phyloP scores from a whole-genome alignment of 208 protist species.

The Leishmania aethiopica region DNA sequence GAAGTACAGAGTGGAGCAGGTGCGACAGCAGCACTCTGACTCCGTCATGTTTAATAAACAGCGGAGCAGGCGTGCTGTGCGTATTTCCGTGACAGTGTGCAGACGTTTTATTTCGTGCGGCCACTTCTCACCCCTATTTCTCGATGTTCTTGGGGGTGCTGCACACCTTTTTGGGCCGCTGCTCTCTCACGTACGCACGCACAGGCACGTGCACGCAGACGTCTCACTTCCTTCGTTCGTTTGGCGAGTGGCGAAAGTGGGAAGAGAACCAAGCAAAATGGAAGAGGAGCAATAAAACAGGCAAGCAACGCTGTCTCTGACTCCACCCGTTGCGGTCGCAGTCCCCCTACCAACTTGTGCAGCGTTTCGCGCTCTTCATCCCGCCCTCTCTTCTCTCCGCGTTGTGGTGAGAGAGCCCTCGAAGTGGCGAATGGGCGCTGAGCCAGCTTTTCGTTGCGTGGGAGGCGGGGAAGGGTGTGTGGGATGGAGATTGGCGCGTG shows the following conservation, averaged over 20 bases:
- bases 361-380: not conserved
- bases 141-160: not conserved
- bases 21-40: not conserved
- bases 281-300: not conserved
- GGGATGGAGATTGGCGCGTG: not conserved
- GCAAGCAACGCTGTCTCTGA: not conserved
- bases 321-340: not conserved
- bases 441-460: not conserved
- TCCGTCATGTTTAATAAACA: not conserved
- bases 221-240: not conserved
- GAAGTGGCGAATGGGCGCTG: not conserved
- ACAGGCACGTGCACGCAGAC: not conserved
- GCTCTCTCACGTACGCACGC: not conserved
- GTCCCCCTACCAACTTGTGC: not conserved
- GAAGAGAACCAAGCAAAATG: too few relatives aligned
- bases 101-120: not conserved
- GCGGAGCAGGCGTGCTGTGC: not conserved
- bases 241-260: not conserved
- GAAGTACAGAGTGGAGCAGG: not conserved
- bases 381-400: not conserved
- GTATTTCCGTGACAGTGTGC: not conserved
- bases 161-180: not conserved
- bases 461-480: not conserved
- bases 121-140: not conserved
- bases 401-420: not conserved